These are phyloP conservation scores for Casuarina cunninghamiana DNA, from an alignment of 306 rosid species.

Conservation along the genomic window DNA sequence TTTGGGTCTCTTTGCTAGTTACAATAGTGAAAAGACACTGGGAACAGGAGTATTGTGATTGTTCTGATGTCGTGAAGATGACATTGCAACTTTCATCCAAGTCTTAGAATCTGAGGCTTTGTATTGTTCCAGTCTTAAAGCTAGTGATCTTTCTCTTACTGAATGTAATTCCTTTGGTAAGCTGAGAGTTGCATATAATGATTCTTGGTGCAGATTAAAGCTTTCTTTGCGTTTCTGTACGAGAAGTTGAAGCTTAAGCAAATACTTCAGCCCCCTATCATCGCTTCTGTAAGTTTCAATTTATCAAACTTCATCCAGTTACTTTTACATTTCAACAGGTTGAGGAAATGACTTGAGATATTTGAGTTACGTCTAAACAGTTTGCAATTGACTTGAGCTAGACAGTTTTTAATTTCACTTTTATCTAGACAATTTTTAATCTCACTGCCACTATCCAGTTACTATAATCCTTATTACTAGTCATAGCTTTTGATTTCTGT, in stretches of 20 bases:
- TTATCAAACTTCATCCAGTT: conserved; percentile 13
- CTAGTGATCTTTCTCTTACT: background rate
- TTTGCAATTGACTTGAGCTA: too few relatives aligned
- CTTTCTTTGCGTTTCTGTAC: conserved; percentile 35
- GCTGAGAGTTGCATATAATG: conserved; percentile 10
- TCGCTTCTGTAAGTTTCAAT: conserved; percentile 83
- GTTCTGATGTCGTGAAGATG: background rate
- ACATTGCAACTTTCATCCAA: background rate
- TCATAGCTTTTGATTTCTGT: background rate
- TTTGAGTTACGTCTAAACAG: background rate
- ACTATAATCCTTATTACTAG: background rate
- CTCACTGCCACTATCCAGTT: background rate
- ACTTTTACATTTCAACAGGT: background rate
- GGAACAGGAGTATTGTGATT: background rate
- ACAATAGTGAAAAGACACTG: background rate
- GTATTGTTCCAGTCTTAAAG: background rate
- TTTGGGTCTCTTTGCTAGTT: background rate
- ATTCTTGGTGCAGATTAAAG: conserved; percentile 58
- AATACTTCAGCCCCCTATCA: conserved; percentile 91
- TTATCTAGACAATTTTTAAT: background rate
- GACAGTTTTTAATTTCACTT: background rate
- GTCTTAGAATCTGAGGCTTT: background rate
- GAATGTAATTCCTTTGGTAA: background rate
- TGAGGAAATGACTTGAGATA: conserved; percentile 3
- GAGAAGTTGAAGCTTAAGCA: conserved; percentile 92